phyloP scores from a whole-genome alignment of 2,329 filamentous ascomycete genomes.

The Blumeriella jaapii region DNA sequence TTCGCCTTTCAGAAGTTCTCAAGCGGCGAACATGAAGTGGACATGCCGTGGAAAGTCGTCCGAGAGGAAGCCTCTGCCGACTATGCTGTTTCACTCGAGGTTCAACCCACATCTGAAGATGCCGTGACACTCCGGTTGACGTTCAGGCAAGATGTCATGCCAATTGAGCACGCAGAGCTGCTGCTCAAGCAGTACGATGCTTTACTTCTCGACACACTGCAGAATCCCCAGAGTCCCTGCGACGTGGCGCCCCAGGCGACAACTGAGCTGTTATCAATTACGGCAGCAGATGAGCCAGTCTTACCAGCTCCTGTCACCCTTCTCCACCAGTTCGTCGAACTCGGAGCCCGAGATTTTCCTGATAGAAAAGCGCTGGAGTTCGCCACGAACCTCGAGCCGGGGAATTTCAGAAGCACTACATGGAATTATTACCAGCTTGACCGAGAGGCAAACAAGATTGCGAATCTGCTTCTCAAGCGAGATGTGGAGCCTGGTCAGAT shows the following conservation, averaged over 20 bases:
- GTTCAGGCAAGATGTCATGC: slow-evolving; percentile 52
- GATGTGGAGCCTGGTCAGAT: slow-evolving; percentile 41
- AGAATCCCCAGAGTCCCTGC: slow-evolving; percentile 31
- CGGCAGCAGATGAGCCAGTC: slow-evolving; percentile 44
- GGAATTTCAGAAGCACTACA: slow-evolving; percentile 33
- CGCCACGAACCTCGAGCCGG: slow-evolving; percentile 41
- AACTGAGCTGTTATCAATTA: slow-evolving; percentile 48
- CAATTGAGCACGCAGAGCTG: slow-evolving; percentile 52
- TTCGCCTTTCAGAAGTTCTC: slow-evolving; percentile 66
- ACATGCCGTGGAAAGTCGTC: slow-evolving; percentile 44
- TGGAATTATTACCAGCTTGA: slow-evolving; percentile 75
- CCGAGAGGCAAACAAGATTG: slow-evolving; percentile 58
- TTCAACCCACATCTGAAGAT: slow-evolving; percentile 44
- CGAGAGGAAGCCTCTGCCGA: slow-evolving; percentile 61
- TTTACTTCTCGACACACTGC: slow-evolving; percentile 47
- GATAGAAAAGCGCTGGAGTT: slow-evolving; percentile 65
- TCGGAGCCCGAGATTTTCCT: slow-evolving; percentile 43
- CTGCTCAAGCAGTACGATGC: slow-evolving; percentile 63
- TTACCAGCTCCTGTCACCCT: slow-evolving; percentile 46
- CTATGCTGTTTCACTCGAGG: slow-evolving; percentile 71
- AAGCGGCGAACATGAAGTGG: slow-evolving; percentile 12
- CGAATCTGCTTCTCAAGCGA: slow-evolving; percentile 45
- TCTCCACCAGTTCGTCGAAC: slow-evolving; percentile 71
- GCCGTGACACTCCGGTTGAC: slow-evolving; percentile 53
- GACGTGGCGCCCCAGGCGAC: slow-evolving; percentile 12